These are phyloP conservation scores for Penicillium paneum DNA, from an alignment of 2,329 filamentous ascomycete genomes.

Conservation along the genomic window DNA sequence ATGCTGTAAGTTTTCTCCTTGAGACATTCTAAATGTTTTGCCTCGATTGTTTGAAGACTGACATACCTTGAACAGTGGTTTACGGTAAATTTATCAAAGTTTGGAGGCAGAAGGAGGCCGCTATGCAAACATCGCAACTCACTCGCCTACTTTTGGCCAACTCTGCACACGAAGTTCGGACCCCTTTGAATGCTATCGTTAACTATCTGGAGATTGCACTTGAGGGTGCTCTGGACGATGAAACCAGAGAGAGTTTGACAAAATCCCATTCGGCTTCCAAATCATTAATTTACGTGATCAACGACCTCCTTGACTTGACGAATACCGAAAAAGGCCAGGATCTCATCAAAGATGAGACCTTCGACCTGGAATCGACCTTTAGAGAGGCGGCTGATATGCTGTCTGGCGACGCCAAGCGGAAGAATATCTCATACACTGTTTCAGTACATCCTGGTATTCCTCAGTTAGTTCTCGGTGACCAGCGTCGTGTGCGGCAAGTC, in stretches of 20 bases:
- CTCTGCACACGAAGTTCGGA: slow-evolving; percentile 87
- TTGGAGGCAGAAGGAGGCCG: slow-evolving; percentile 85
- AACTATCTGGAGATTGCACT: slow-evolving; percentile 91
- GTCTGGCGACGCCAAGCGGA: slow-evolving; percentile 68
- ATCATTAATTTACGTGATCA: slow-evolving; percentile 89
- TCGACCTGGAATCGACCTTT: slow-evolving; percentile 69
- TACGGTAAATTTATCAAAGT: slow-evolving; percentile 91
- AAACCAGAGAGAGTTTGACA: slow-evolving; percentile 79
- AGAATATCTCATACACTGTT: slow-evolving; percentile 68
- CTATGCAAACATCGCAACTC: slow-evolving; percentile 75
- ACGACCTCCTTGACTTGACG: slow-evolving; percentile 82
- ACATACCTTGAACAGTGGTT: slow-evolving; percentile 50
- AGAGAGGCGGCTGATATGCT: slow-evolving; percentile 76
- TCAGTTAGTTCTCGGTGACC: slow-evolving; percentile 69
- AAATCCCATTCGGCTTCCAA: slow-evolving; percentile 89
- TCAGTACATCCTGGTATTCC: slow-evolving; percentile 67
- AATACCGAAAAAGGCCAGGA: slow-evolving; percentile 80
- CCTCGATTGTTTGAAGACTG: neutral
- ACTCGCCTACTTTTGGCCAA: slow-evolving; percentile 78
- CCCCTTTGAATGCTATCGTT: slow-evolving; percentile 87
- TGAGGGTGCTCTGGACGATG: slow-evolving; percentile 73
- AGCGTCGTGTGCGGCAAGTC: slow-evolving; percentile 73
- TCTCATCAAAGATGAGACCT: slow-evolving; percentile 74
- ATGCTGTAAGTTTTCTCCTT: slow-evolving; percentile 46
- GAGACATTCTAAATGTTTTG: neutral